Percentiles rank a stretch among this genome's conserved stretches.
Evolutionary conservation across 257 asterid genomes (phyloP).

Genomic region (Ligustrum vulgare): DNA sequence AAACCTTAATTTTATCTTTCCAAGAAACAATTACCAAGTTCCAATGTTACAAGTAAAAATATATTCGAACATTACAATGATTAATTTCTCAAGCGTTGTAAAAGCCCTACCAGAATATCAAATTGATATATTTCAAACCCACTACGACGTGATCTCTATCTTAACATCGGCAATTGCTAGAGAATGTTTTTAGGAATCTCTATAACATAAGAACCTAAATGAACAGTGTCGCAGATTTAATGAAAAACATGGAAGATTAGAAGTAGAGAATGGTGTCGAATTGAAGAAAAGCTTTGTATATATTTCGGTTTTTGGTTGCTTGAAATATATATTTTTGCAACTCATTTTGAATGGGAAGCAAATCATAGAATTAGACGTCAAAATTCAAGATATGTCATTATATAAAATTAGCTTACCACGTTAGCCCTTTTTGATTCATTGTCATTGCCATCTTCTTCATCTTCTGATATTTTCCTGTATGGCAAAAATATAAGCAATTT

Average conservation of each 20-base stretch:
- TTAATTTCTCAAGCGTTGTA: background rate
- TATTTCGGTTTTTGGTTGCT: background rate
- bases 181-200: background rate
- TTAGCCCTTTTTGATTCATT: conserved; percentile 45
- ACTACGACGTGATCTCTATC: background rate
- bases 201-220: background rate
- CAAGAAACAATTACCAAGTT: background rate
- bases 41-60: no score
- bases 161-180: background rate
- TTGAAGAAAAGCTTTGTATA: background rate
- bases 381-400: background rate
- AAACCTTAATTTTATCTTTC: background rate
- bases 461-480: conserved; percentile 55
- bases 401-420: conserved; percentile 36
- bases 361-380: background rate
- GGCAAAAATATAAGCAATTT: conserved; percentile 6
- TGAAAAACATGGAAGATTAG: background rate
- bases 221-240: background rate
- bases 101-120: background rate
- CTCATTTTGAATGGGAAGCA: background rate
- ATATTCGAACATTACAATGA: background rate
- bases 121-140: background rate
- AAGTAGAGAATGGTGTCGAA: background rate
- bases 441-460: conserved; percentile 47
- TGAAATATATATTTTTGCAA: no score